phyloP scores from a whole-genome alignment of 2,329 filamentous ascomycete species.

The Lecanicillium sp. region DNA sequence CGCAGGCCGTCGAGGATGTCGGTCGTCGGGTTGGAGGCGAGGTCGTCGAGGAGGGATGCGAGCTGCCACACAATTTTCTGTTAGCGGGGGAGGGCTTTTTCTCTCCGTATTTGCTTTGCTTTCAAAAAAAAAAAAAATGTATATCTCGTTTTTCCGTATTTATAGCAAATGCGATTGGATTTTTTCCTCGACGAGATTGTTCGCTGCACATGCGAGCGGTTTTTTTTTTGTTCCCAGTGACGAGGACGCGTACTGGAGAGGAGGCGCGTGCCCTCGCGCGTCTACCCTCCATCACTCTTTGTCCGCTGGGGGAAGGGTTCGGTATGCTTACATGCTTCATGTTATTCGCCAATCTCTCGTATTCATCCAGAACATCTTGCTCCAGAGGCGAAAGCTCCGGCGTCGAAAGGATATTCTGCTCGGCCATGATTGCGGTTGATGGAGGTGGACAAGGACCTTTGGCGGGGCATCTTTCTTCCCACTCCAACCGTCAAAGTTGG shows the following conservation, averaged over 20 bases:
- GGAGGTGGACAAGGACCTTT: background rate
- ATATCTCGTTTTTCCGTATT: background rate
- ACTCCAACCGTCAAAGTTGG: no score
- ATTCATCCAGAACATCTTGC: conserved; percentile 93
- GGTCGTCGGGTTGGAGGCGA: conserved; percentile 65
- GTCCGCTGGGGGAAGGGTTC: no score
- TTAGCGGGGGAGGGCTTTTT: background rate
- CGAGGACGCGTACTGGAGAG: no score
- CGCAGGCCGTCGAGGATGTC: conserved; percentile 82
- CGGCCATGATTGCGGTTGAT: conserved; percentile 12
- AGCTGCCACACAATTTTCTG: conserved; percentile 38
- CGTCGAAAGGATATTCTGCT: conserved; percentile 30
- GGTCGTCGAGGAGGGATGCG: conserved; percentile 53
- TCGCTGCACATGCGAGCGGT: no score
- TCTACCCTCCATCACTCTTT: no score
- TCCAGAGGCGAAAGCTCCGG: conserved; percentile 71
- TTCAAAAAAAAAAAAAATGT: background rate
- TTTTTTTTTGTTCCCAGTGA: no score
- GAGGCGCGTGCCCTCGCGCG: no score
- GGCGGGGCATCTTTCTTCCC: background rate
- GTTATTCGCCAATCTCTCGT: conserved; percentile 78
- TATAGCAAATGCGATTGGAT: no score
- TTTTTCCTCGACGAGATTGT: no score
- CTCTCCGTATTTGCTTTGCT: background rate
- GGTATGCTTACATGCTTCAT: conserved; percentile 69